Evolutionary conservation across 2,329 filamentous ascomycete genomes (phyloP).

Genomic region (Colletotrichum cuscutae): DNA sequence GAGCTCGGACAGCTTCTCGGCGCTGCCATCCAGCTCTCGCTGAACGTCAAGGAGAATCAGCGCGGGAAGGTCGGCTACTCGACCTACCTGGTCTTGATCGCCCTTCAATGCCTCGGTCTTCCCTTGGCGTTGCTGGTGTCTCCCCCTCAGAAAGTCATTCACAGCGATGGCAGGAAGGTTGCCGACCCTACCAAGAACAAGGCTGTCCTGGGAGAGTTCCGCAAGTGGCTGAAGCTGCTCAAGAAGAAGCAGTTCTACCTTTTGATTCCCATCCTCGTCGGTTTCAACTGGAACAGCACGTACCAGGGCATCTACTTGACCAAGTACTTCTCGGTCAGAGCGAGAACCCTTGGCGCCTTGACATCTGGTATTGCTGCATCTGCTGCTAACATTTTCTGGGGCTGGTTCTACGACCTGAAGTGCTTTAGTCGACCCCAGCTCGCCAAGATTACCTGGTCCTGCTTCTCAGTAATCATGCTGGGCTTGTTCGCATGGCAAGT

Average conservation of each 20-base stretch:
- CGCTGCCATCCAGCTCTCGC: conserved; percentile 59
- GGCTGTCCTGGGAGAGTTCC: conserved; percentile 48
- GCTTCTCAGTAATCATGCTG: conserved; percentile 54
- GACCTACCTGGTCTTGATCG: conserved; percentile 53
- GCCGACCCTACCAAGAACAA: conserved; percentile 48
- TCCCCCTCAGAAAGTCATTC: conserved; percentile 56
- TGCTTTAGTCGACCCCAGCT: conserved; percentile 51
- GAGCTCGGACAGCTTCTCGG: conserved; percentile 64
- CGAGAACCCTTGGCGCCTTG: conserved; percentile 56
- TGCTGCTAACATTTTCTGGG: conserved; percentile 58
- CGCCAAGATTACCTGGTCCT: conserved; percentile 54
- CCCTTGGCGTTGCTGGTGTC: conserved; percentile 56
- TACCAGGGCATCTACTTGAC: conserved; percentile 64
- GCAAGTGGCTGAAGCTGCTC: conserved; percentile 50
- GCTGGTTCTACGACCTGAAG: conserved; percentile 59
- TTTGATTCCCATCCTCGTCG: conserved; percentile 58
- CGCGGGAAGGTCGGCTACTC: conserved; percentile 57
- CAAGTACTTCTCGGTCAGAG: conserved; percentile 61
- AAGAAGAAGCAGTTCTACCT: conserved; percentile 57
- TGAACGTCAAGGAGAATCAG: conserved; percentile 56
- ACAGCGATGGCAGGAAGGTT: conserved; percentile 45
- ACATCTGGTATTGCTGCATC: conserved; percentile 57
- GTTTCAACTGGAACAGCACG: conserved; percentile 61
- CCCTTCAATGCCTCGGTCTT: conserved; percentile 56
- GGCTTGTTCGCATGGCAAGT: conserved; percentile 59